Conservation (phyloP, 2,329 filamentous ascomycete genomes). For the Aureobasidium uvarum region DNA sequence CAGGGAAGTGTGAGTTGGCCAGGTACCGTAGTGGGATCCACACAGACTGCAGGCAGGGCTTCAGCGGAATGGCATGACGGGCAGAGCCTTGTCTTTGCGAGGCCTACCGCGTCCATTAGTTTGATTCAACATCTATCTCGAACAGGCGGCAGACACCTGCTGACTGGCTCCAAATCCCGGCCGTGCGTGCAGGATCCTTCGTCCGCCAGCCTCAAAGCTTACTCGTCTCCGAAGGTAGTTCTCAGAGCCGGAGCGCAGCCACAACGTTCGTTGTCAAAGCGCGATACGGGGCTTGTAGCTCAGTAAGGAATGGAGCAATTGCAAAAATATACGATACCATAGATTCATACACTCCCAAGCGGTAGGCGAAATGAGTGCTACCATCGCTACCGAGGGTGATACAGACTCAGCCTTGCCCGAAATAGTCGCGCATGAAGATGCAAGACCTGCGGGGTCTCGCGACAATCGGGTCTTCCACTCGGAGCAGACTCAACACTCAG, state of each 20-base stretch:
- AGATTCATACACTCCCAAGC: background rate
- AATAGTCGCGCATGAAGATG: conserved; percentile 21
- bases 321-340: conserved; percentile 10
- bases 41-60: conserved; percentile 1
- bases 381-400: conserved; percentile 13
- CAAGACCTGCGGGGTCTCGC: conserved; percentile 7
- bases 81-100: conserved; percentile 10
- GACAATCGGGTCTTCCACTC: conserved; percentile 8
- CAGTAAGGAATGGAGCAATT: conserved; percentile 8
- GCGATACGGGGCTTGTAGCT: conserved; percentile 16
- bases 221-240: background rate
- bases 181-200: conserved; percentile 25
- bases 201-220: conserved; percentile 23
- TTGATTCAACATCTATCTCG: conserved; percentile 12
- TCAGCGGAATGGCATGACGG: conserved; percentile 11
- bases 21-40: conserved; percentile 7
- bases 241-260: background rate
- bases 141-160: conserved; percentile 20
- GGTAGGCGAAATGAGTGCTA: background rate
- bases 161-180: conserved; percentile 19
- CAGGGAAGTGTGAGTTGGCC: conserved; percentile 14
- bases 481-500: conserved; percentile 10
- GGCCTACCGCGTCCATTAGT: conserved; percentile 13
- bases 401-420: conserved; percentile 13
- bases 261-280: conserved; percentile 10